Base-by-base conservation (phyloP, 768 basidiomycete species). In the Postia placenta region DNA sequence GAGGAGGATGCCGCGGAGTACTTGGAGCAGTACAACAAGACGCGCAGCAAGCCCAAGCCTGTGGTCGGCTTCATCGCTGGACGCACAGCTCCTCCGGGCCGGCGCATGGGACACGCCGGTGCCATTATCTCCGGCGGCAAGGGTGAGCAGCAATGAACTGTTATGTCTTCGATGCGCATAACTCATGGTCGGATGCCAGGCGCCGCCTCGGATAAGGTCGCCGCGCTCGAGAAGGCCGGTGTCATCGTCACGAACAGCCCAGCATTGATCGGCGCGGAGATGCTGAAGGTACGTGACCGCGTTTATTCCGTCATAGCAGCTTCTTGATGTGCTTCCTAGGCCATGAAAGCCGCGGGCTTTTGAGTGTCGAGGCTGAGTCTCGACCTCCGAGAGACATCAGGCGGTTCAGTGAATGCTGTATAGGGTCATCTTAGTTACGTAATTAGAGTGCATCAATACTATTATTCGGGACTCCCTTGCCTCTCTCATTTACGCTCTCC, bases 1-100 rank as follows among this genome's bases (percentile, higher is more conserved):
- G 96, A 99, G 71, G 96, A 99, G 68, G 95, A 98, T 56, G 96
- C 96, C 5, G 96, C 96, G 4, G 96, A 93, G 58, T 98, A 95
- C 70, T 74, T 99, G 48, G 87, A 89, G 65, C 76, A 79, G 67
- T 86, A 89, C 74, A 99, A 99, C 76, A 89, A 91, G 71, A 92
- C 86, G 23, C 79, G 88, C 46, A 68, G 68, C 48, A 74, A 83
- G 56, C 91, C 91, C 49, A 99, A 99, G 70, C 96, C 96, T 42
- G 92, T 98, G 28, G 92, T 99, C 48, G 90, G 87, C 33, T 99
- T 99, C 70, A 97, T 99, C 62, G 96, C 96, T 49, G 96, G 96
- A 43, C 85, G 90, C 51, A 98, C 96, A 49, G 96, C 96, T 37
- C 96, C 96, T 46, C 96, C 96, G 33, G 96, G 96, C 35, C 78